Conservation (phyloP, 768 basidiomycete species). For the Gloeopeniophorella convolvens region DNA sequence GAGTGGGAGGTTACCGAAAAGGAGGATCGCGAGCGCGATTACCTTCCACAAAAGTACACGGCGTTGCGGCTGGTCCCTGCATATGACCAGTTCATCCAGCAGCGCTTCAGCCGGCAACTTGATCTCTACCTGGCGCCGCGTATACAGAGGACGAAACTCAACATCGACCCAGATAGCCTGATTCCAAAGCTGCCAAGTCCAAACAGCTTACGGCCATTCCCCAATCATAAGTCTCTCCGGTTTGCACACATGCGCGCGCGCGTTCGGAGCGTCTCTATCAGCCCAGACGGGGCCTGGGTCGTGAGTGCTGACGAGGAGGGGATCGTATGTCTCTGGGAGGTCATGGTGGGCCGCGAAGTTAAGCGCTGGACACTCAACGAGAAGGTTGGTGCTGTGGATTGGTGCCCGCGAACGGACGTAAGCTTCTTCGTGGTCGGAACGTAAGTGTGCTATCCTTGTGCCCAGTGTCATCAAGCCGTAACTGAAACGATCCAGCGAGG, state of each 20-base stretch:
- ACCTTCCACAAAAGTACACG: constrained; percentile 80
- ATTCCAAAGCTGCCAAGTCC: constrained; percentile 95
- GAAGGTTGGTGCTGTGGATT: constrained; percentile 80
- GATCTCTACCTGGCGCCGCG: constrained; percentile 96
- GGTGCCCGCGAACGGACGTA: constrained; percentile 87
- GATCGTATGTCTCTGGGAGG: constrained; percentile 84
- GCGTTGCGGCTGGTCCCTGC: constrained; percentile 87
- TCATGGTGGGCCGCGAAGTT: constrained; percentile 80
- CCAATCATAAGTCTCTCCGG: constrained; percentile 69
- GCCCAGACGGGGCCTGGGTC: constrained; percentile 88
- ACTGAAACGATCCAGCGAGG: constrained; percentile 49
- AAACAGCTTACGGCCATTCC: constrained; percentile 88
- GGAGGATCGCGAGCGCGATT: constrained; percentile 86
- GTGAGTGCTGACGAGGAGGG: constrained; percentile 90
- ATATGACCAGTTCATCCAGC: constrained; percentile 86
- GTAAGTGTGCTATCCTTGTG: constrained; percentile 42
- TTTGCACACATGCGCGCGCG: constrained; percentile 63
- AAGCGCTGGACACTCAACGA: constrained; percentile 78
- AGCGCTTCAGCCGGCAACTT: constrained; percentile 88
- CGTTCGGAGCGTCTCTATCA: constrained; percentile 69
- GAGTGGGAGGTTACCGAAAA: constrained; percentile 79
- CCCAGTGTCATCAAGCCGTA: not conserved
- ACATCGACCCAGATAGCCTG: constrained; percentile 85
- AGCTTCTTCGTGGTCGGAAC: constrained; percentile 71
- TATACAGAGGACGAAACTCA: constrained; percentile 78